phyloP scores from a whole-genome alignment of 1,139 yeast genomes.

The Suhomyces chickasaworum region DNA sequence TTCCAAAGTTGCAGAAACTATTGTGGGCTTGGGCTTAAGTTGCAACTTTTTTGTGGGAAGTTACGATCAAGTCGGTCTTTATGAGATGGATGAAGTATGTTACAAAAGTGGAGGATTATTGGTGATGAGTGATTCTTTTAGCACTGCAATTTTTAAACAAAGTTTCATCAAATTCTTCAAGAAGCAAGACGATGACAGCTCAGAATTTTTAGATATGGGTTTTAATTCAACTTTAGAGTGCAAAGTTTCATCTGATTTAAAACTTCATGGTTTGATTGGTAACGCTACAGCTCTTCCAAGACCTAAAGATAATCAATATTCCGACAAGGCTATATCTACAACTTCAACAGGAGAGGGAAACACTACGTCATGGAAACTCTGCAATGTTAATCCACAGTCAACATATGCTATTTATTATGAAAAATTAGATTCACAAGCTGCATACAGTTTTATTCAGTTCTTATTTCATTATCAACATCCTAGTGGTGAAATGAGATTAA shows the following conservation, averaged over 20 bases:
- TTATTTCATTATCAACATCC: constrained; percentile 74
- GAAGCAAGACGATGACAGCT: constrained; percentile 31
- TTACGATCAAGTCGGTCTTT: constrained; percentile 67
- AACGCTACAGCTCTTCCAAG: constrained; percentile 50
- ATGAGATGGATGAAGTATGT: constrained; percentile 62
- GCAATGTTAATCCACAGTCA: constrained; percentile 56
- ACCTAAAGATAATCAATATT: constrained; percentile 29
- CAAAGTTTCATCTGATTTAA: constrained; percentile 49
- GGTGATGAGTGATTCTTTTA: constrained; percentile 64
- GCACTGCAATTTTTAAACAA: constrained; percentile 66
- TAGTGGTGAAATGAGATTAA: constrained; percentile 44
- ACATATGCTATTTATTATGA: constrained; percentile 62
- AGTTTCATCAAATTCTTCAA: constrained; percentile 57
- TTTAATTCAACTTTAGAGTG: constrained; percentile 62
- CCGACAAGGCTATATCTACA: constrained; percentile 30
- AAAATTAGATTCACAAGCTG: constrained; percentile 39
- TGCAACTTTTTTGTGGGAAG: constrained; percentile 63
- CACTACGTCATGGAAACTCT: constrained; percentile 64
- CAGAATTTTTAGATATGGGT: constrained; percentile 47
- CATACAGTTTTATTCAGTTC: constrained; percentile 58
- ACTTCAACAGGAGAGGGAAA: constrained; percentile 49
- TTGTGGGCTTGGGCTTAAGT: constrained; percentile 50
- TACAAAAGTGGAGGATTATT: constrained; percentile 63
- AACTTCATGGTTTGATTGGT: constrained; percentile 61
- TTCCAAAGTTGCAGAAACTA: constrained; percentile 41